phyloP scores from a whole-genome alignment of 306 rosid species.

The Begonia peltatifolia region DNA sequence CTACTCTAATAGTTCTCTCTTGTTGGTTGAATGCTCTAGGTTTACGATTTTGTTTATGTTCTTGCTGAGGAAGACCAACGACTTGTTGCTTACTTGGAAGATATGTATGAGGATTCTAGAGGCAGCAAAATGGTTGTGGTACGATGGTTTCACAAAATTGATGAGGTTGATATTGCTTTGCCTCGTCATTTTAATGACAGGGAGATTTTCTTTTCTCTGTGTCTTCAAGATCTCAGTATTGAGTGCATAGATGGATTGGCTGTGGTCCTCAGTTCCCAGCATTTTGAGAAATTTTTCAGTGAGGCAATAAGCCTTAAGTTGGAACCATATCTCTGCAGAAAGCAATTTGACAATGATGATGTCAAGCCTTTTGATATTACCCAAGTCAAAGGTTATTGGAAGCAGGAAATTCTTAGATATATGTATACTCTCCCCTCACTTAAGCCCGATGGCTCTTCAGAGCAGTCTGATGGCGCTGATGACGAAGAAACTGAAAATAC shows the following conservation, averaged over 20 bases:
- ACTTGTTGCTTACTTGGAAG: constrained; percentile 88
- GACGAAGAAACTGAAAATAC: background rate
- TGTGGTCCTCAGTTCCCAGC: constrained; percentile 69
- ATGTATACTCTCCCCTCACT: constrained; percentile 32
- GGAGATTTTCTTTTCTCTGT: constrained; percentile 87
- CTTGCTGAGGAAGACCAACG: constrained; percentile 82
- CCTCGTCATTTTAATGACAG: constrained; percentile 74
- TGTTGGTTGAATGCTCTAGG: constrained; percentile 29
- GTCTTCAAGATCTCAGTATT: constrained; percentile 94
- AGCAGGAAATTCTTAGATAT: constrained; percentile 58
- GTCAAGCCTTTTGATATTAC: constrained; percentile 60
- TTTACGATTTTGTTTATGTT: constrained; percentile 66
- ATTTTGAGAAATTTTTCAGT: constrained; percentile 44
- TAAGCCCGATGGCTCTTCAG: constrained; percentile 23
- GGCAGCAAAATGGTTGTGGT: constrained; percentile 95
- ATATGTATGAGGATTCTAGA: constrained; percentile 79
- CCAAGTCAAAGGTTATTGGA: constrained; percentile 75
- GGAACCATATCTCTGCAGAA: constrained; percentile 50
- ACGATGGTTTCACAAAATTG: constrained; percentile 93
- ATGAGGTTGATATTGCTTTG: constrained; percentile 89
- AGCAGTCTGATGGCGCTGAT: constrained; percentile 19
- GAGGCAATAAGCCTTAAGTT: constrained; percentile 30
- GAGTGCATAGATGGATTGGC: constrained; percentile 97
- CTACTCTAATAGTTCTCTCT: background rate
- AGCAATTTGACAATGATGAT: constrained; percentile 56